Percentiles rank a stretch among this genome's conserved stretches.
Conservation (phyloP, 805 yeast species). For the Kuraishia borneana region DNA sequence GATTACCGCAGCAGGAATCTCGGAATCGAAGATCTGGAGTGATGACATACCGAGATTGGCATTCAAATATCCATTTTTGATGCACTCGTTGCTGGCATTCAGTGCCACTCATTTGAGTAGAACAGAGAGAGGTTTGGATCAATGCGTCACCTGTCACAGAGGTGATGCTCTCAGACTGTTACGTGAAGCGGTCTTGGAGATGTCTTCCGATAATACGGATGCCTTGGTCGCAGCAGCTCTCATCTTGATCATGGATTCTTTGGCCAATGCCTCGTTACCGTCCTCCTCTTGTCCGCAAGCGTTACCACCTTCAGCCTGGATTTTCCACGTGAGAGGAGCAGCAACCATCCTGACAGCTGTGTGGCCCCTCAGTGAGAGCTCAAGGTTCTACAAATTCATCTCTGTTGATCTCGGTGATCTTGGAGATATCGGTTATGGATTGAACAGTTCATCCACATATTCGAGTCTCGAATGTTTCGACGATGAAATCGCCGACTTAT, state of each 20-base stretch:
- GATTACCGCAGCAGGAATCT: conserved; percentile 83
- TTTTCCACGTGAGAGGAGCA: conserved; percentile 94
- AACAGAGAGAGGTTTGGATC: conserved; percentile 64
- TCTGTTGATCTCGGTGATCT: conserved; percentile 87
- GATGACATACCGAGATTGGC: conserved; percentile 83
- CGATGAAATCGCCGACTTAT: conserved; percentile 71
- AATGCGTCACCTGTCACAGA: conserved; percentile 75
- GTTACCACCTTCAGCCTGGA: conserved; percentile 91
- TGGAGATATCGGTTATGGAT: conserved; percentile 47
- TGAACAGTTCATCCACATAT: conserved; percentile 15
- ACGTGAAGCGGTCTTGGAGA: conserved; percentile 77
- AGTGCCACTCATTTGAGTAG: conserved; percentile 86
- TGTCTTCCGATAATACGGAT: conserved; percentile 79
- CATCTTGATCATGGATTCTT: conserved; percentile 81
- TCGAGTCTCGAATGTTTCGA: conserved; percentile 76
- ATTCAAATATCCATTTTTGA: conserved; percentile 75
- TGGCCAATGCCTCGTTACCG: conserved; percentile 79
- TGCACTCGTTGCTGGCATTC: conserved; percentile 87
- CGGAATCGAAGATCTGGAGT: conserved; percentile 79
- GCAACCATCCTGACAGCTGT: conserved; percentile 92
- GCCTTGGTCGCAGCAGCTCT: conserved; percentile 89
- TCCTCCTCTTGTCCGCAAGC: conserved; percentile 39
- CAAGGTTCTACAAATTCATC: conserved; percentile 56
- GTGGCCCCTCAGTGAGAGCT: conserved; percentile 75
- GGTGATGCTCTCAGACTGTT: conserved; percentile 76